A percentile compares a stretch with the other conserved stretches of the same genome.
Evolutionary conservation across 805 yeast genomes (phyloP).

Genomic region (Sugiyamaella lignohabitans): DNA sequence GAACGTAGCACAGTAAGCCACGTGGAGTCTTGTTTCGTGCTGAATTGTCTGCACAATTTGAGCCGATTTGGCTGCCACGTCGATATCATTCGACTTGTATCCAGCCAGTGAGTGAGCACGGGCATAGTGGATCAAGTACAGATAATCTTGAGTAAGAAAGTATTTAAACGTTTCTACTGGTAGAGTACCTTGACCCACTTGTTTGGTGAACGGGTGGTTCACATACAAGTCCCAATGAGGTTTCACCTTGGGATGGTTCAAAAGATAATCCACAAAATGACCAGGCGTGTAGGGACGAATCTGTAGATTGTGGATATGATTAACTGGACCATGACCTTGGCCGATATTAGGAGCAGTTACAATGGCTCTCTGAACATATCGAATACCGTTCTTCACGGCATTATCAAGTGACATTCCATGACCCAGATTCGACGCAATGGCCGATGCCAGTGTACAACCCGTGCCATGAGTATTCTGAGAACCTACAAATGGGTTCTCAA

Average conservation of each 20-base stretch:
- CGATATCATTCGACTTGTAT: slow-evolving; percentile 42
- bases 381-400: slow-evolving; percentile 52
- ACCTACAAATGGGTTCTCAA: slow-evolving; percentile 40
- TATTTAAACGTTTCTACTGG: slow-evolving; percentile 45
- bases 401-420: slow-evolving; percentile 40
- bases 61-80: slow-evolving; percentile 39
- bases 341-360: slow-evolving; percentile 41
- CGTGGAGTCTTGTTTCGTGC: slow-evolving; percentile 52
- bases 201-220: slow-evolving; percentile 54
- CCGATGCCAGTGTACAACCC: slow-evolving; percentile 80
- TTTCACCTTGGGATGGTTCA: slow-evolving; percentile 48
- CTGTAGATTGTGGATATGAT: slow-evolving; percentile 47
- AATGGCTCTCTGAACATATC: slow-evolving; percentile 63
- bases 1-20: slow-evolving; percentile 40
- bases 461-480: slow-evolving; percentile 76
- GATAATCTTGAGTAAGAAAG: slow-evolving; percentile 59
- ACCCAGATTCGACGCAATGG: slow-evolving; percentile 73
- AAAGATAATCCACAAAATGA: slow-evolving; percentile 44
- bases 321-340: slow-evolving; percentile 65
- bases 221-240: slow-evolving; percentile 53
- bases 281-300: slow-evolving; percentile 32
- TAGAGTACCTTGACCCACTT: slow-evolving; percentile 47
- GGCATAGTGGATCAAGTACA: slow-evolving; percentile 62
- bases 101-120: slow-evolving; percentile 60
- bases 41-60: slow-evolving; percentile 46